phyloP scores from a whole-genome alignment of 768 basidiomycete genomes.

The Calocera cornea region DNA sequence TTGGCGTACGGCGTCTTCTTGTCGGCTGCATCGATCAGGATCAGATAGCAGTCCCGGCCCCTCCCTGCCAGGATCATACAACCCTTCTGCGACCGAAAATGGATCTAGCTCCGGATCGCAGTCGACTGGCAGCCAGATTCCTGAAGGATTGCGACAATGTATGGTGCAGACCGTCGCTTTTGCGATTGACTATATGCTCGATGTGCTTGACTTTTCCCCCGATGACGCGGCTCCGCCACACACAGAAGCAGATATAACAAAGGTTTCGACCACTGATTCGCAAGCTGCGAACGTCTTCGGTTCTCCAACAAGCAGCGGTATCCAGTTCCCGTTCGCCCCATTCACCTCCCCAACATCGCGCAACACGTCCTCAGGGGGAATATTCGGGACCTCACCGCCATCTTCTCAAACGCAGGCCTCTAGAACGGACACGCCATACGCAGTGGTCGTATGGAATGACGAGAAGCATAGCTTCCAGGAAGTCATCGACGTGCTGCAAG shows the following conservation, averaged over 20 bases:
- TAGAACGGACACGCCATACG: slow-evolving; percentile 22
- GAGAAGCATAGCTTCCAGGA: slow-evolving; percentile 93
- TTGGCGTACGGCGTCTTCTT: slow-evolving; percentile 56
- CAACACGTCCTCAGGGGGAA: not conserved
- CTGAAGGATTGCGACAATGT: slow-evolving; percentile 55
- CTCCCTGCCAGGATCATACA: slow-evolving; percentile 18
- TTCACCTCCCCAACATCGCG: not conserved
- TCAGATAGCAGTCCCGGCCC: slow-evolving; percentile 17
- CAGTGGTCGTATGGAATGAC: slow-evolving; percentile 87
- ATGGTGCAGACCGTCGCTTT: slow-evolving; percentile 62
- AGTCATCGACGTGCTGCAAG: slow-evolving; percentile 58
- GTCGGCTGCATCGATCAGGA: slow-evolving; percentile 59
- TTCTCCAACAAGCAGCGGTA: not conserved
- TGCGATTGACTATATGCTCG: slow-evolving; percentile 69
- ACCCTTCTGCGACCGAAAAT: slow-evolving; percentile 30
- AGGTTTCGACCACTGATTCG: slow-evolving; percentile 64
- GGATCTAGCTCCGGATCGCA: slow-evolving; percentile 29
- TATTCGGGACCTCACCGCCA: slow-evolving; percentile 8
- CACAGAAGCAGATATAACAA: slow-evolving; percentile 53
- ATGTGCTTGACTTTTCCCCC: slow-evolving; percentile 69
- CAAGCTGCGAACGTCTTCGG: slow-evolving; percentile 56
- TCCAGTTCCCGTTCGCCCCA: not conserved
- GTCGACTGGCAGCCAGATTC: slow-evolving; percentile 43
- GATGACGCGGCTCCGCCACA: slow-evolving; percentile 58
- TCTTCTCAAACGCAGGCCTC: slow-evolving; percentile 14